Conservation (phyloP, 176 grass and related monocot species). For the Ananas comosus region DNA sequence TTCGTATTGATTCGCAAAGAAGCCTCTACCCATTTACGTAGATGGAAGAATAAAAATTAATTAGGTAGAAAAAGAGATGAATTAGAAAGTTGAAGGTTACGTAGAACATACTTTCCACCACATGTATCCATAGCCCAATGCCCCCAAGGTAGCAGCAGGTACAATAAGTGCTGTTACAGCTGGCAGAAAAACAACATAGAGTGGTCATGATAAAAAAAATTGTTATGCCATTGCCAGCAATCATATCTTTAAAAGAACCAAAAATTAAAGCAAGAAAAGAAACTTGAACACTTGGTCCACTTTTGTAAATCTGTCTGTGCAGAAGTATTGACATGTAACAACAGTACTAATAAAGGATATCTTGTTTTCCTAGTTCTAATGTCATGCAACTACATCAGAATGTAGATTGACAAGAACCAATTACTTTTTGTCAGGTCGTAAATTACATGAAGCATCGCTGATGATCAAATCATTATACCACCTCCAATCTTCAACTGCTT, state of each 20-base stretch:
- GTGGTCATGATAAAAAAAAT: neutral
- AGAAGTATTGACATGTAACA: too few species aligned
- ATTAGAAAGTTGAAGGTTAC: conserved; percentile 8
- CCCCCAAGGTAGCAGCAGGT: conserved; percentile 82
- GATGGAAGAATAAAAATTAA: neutral
- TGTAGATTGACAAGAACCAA: too few species aligned
- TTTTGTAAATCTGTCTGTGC: too few species aligned
- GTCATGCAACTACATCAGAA: too few species aligned
- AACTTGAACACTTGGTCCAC: too few species aligned
- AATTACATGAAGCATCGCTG: neutral
- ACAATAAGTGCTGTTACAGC: conserved; percentile 67
- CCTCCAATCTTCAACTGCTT: neutral
- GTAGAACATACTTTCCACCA: conserved; percentile 86
- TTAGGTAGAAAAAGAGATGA: neutral
- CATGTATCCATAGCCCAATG: conserved; percentile 88
- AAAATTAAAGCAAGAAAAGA: neutral
- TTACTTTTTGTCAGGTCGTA: neutral
- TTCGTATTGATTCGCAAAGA: neutral
- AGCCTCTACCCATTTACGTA: neutral
- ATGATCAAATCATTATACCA: neutral
- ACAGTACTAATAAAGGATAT: too few species aligned
- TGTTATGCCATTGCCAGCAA: neutral
- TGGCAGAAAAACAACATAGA: conserved; percentile 15
- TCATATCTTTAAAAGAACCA: neutral
- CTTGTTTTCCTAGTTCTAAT: too few species aligned